A percentile compares a stretch with the other conserved stretches of the same genome.
These are phyloP conservation scores for Lipomyces yarrowii DNA, from an alignment of 1,139 yeast species.

Conservation along the genomic window DNA sequence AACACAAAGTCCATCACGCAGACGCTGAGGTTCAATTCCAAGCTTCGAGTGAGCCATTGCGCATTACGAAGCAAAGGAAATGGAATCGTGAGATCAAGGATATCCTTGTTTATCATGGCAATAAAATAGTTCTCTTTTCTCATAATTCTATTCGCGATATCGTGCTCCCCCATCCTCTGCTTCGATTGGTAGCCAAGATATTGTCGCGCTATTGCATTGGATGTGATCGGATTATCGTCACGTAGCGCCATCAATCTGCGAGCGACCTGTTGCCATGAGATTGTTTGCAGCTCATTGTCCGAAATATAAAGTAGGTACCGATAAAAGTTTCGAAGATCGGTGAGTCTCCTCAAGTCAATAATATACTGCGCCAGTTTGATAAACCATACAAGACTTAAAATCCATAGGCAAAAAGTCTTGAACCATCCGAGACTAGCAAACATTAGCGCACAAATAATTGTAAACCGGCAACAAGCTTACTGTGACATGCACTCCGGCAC, in stretches of 20 bases:
- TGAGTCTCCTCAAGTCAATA: constrained; percentile 52
- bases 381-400: constrained; percentile 60
- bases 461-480: constrained; percentile 48
- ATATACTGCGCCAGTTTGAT: constrained; percentile 61
- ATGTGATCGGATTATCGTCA: constrained; percentile 76
- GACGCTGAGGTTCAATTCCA: constrained; percentile 91
- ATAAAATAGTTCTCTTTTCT: constrained; percentile 90
- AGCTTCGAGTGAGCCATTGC: constrained; percentile 70
- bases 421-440: constrained; percentile 22
- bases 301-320: constrained; percentile 65
- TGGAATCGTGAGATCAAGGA: constrained; percentile 64
- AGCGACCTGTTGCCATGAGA: constrained; percentile 91
- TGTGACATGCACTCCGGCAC: constrained; percentile 63
- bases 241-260: constrained; percentile 70
- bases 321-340: constrained; percentile 68
- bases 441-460: neutral
- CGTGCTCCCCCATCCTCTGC: constrained; percentile 83
- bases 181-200: constrained; percentile 59
- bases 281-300: constrained; percentile 72
- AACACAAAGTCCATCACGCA: constrained; percentile 88
- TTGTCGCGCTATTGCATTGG: constrained; percentile 48
- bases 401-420: constrained; percentile 62
- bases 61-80: constrained; percentile 47
- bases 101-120: constrained; percentile 79
- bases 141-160: constrained; percentile 94